These are phyloP conservation scores for Skeletonema marinoi DNA, from an alignment of 108 stramenopile species.

Conservation along the genomic window DNA sequence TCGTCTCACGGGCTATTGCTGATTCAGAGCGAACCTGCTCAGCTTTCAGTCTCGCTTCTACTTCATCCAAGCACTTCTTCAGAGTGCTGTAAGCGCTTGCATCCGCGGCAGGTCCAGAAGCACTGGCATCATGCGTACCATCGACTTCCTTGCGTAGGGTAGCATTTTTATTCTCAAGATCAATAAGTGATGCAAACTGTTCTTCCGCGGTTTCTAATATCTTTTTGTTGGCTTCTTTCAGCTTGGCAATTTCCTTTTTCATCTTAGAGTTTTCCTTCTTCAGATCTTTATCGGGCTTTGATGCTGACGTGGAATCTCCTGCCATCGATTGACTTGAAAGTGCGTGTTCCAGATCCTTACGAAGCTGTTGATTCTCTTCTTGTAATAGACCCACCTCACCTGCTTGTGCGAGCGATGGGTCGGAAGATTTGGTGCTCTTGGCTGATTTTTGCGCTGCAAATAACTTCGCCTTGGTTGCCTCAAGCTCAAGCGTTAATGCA, in stretches of 20 bases:
- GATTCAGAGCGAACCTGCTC: conserved; percentile 28
- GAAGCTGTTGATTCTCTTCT: conserved; percentile 47
- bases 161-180: conserved; percentile 34
- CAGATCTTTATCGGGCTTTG: conserved; percentile 12
- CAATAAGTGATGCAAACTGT: conserved; percentile 25
- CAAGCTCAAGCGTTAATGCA: conserved; percentile 30
- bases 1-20: conserved; percentile 19
- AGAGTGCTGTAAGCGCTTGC: conserved; percentile 12
- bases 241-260: conserved; percentile 40
- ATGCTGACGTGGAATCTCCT: neutral
- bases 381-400: neutral
- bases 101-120: conserved; percentile 8
- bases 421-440: neutral
- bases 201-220: conserved; percentile 45
- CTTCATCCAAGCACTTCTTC: conserved; percentile 14
- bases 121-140: conserved; percentile 8
- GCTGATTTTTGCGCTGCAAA: neutral
- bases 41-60: conserved; percentile 19
- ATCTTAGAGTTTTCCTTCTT: conserved; percentile 29
- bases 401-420: neutral
- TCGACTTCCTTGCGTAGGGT: conserved; percentile 27
- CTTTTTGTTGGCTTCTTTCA: conserved; percentile 51
- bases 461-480: conserved; percentile 13
- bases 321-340: neutral
- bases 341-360: conserved; percentile 24